Evolutionary conservation across 768 basidiomycete species (phyloP), one percentile per base, ranked within the genome.

Genomic region (Lentinula sp.): DNA sequence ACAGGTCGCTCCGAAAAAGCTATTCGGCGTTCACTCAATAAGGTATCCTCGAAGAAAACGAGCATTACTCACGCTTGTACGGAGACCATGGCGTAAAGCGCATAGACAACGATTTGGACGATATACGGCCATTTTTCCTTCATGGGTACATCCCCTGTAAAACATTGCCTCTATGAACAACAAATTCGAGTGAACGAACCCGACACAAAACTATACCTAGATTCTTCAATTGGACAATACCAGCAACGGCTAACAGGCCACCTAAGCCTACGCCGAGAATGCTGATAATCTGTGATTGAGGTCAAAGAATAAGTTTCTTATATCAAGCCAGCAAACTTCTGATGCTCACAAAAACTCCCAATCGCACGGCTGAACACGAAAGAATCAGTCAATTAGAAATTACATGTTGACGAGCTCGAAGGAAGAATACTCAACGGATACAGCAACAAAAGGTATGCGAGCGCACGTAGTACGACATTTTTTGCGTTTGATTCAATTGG

Each of bases 361-460:
- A 76, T 64, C 81, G 70, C 39, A 78, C 77, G 8, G 81, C 80
- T 54, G n/a, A 9, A 43, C 31, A 31, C 7, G 18, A 54, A 37
- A 9, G 3, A 39, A 32, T 53, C n/a, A 45, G 11, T 55, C 23
- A 11, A 9, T 55, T 0, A 32, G 31, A 7, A 35, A 34, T 42
- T 13, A 11, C 34, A 53, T 5, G 37, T 18, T 10, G 16, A 23
- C 54, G 18, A 56, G 21, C 13, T 6, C 13, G 15, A 5, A 54
- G 8, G 45, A 54, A 56, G 23, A 4, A 42, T 18, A 56, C 55
- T 56, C 39, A 56, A 56, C 55, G 55, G 39, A 81, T 74, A 68
- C 80, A 81, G 72, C 78, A 79, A 65, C 79, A 81, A 68, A 80
- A 81, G 42, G 73, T 80, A 65, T 79, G 77, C 53, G 75, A 73